Evolutionary conservation across 208 protist genomes (phyloP), one percentile per base, ranked within the genome.

Genomic region (Leishmania martiniquensis): DNA sequence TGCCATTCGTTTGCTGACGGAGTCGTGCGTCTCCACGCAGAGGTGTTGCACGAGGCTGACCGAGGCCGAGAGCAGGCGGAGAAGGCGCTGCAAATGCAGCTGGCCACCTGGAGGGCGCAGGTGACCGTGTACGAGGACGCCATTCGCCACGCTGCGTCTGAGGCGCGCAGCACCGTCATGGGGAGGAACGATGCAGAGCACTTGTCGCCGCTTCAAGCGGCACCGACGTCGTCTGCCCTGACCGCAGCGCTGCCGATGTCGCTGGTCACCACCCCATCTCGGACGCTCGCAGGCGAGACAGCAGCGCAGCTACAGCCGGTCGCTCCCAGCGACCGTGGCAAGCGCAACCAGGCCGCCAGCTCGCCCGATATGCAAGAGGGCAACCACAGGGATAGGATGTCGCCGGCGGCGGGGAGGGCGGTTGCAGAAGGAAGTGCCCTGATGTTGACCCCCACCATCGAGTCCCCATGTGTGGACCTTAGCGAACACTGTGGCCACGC

Each of bases 91-190:
- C 78, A 82, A 67, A 66, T 71, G 66, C 81, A 78, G 20, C 47
- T 78, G 60, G 13, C 37, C 9, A 76, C 83, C 29, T 76, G 42
- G 39, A 60, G 71, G 32, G 52, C 78, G n/a, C 76, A 89, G 73
- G 63, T 72, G 39, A 59, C 17, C 1, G 72, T 72, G 37, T 85
- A 85, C 74, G 65, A 80, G 29, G 87, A 87, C 34, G 80, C 80
- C 42, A 83, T 91, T 51, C 72, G 63, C 22, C 86, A 88, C 55
- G 89, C 87, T 49, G 72, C 84, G 57, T 66, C 77, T 25, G 86
- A 91, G 65, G 59, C 72, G 32, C 39, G 25, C 57, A 72, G 75
- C 42, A 34, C 63, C 20, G 39, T 70, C 44, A 15, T 10, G 10
- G 75, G 39, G 44, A 32, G 22, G 63, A 34, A 68, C 37, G 7